Evolutionary conservation across 805 yeast genomes (phyloP).

Genomic region (Metschnikowia anglica): DNA sequence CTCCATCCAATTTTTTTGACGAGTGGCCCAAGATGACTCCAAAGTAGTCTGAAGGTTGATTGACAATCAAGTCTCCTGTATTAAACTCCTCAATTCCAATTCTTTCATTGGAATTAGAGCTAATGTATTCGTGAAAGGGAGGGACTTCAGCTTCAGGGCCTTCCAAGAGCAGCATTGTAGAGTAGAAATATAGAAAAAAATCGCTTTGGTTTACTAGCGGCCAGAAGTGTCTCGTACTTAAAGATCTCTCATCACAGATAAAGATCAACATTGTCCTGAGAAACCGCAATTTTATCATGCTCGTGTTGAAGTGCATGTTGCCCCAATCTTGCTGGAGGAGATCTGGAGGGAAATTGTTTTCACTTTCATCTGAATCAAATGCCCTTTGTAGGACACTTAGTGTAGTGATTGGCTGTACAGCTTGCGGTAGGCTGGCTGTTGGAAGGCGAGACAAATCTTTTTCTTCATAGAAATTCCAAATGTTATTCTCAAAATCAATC

Average conservation of each 20-base stretch:
- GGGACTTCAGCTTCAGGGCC: not conserved
- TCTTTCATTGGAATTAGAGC: not conserved
- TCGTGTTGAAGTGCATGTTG: conserved; percentile 4
- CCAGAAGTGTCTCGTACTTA: conserved; percentile 3
- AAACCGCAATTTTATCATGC: conserved; percentile 17
- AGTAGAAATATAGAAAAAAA: conserved; percentile 13
- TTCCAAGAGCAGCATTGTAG: conserved; percentile 6
- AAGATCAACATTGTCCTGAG: conserved; percentile 14
- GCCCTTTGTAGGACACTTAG: conserved; percentile 9
- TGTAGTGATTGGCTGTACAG: conserved; percentile 1
- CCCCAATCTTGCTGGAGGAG: conserved; percentile 9
- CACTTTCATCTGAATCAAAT: conserved; percentile 8
- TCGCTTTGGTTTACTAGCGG: conserved; percentile 12
- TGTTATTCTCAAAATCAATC: conserved; percentile 7
- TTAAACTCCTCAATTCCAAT: not conserved
- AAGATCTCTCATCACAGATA: conserved; percentile 4
- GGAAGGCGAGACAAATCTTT: conserved; percentile 11
- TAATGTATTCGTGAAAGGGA: conserved; percentile 1
- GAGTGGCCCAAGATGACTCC: conserved; percentile 10
- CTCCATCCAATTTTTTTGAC: not conserved
- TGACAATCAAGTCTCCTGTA: conserved; percentile 9
- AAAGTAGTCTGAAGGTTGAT: conserved; percentile 10
- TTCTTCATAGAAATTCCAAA: conserved; percentile 8
- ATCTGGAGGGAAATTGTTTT: not conserved
- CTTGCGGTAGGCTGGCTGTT: not conserved